Evolutionary conservation across 2,329 filamentous ascomycete genomes (phyloP).

Genomic region (Gyromitra esculenta): DNA sequence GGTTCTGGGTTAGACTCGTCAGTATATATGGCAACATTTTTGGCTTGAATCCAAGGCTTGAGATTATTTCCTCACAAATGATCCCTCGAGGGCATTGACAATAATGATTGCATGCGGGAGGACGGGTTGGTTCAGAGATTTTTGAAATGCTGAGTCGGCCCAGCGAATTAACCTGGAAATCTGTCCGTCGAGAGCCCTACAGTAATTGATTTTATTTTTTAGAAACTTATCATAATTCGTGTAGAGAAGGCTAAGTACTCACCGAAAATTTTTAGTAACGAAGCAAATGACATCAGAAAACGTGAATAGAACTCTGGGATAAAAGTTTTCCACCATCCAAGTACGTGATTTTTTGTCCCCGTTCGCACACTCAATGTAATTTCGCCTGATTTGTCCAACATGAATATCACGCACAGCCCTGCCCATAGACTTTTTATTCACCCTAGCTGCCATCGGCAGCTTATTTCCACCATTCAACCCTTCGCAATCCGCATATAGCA

Average conservation of each 20-base stretch:
- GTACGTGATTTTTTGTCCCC: conserved; percentile 49
- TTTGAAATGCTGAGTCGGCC: conserved; percentile 66
- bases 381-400: conserved; percentile 4
- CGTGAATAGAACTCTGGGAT: conserved; percentile 63
- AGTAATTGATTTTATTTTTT: neutral
- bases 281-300: conserved; percentile 64
- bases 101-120: conserved; percentile 68
- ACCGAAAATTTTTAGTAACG: conserved; percentile 61
- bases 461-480: conserved; percentile 53
- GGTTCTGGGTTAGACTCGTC: neutral
- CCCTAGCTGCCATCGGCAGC: conserved; percentile 40
- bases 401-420: conserved; percentile 12
- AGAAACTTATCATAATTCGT: neutral
- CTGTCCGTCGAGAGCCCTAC: conserved; percentile 62
- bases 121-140: conserved; percentile 67
- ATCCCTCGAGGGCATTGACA: conserved; percentile 63
- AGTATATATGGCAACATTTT: neutral
- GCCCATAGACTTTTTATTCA: conserved; percentile 6
- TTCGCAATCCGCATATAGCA: conserved; percentile 55
- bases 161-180: conserved; percentile 63
- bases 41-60: too few relatives aligned
- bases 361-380: conserved; percentile 18
- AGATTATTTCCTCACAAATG: conserved; percentile 56
- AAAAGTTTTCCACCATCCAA: conserved; percentile 61
- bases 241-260: conserved; percentile 25